These are phyloP conservation scores for Aspergillus kassunensis DNA, from an alignment of 495 filamentous ascomycete genomes.

Conservation along the genomic window DNA sequence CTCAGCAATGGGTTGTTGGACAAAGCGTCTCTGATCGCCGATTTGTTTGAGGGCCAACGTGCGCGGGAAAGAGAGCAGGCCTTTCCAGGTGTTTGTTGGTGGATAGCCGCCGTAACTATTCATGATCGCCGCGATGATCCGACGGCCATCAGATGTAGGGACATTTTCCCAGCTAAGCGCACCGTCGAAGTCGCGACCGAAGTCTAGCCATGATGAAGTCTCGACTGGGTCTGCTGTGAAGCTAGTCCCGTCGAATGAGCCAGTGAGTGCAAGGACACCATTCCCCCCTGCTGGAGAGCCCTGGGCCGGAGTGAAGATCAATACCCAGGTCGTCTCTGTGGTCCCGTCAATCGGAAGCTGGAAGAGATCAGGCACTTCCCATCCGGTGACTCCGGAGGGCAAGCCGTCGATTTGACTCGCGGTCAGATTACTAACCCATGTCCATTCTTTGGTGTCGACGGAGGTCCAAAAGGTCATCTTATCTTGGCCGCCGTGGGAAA, in stretches of 20 bases:
- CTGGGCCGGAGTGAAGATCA: not conserved
- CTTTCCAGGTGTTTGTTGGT: conserved; percentile 12
- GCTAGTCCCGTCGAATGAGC: conserved; percentile 1
- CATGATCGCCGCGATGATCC: conserved; percentile 3
- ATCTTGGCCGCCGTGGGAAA: conserved; percentile 8
- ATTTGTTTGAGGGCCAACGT: conserved; percentile 5
- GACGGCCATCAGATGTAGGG: not conserved
- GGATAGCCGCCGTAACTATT: conserved; percentile 11
- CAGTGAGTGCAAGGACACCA: conserved; percentile 6
- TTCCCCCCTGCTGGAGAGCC: conserved; percentile 13
- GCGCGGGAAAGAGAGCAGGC: conserved; percentile 13
- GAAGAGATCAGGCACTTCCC: conserved; percentile 13
- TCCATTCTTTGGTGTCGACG: conserved; percentile 1
- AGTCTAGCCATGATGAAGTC: conserved; percentile 5
- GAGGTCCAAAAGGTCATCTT: conserved; percentile 10
- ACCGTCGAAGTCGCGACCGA: conserved; percentile 13
- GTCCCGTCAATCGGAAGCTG: conserved; percentile 9
- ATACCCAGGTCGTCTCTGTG: conserved; percentile 2
- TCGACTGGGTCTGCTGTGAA: conserved; percentile 6
- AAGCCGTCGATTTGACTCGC: not conserved
- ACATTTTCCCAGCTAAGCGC: conserved; percentile 10
- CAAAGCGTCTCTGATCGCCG: not conserved
- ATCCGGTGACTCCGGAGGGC: not conserved
- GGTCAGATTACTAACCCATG: conserved; percentile 4
- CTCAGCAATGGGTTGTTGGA: conserved; percentile 6